Base-by-base conservation (phyloP, 208 protist species). In the Leishmania guyanensis region DNA sequence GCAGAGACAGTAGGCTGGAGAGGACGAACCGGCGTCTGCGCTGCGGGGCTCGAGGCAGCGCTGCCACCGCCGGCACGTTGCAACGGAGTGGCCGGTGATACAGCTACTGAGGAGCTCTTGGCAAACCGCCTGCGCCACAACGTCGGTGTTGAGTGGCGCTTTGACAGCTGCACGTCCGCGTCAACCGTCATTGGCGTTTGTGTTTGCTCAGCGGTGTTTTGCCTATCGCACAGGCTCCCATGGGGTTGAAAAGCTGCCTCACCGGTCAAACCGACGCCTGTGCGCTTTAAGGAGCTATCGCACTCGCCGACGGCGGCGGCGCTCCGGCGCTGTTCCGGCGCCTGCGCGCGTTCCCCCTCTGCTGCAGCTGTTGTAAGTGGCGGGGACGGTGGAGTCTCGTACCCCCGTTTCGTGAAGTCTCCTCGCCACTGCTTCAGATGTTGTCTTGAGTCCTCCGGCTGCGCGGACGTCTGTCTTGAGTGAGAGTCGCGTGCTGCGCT, bases 141-240 rank as follows among this genome's bases (percentile, higher is more conserved):
- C 53, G 8, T 43, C 26, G 26, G 36, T n/a, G 74, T 65, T 2
- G 48, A 9, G 17, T 50, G 62, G 48, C n/a, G 43, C 29, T n/a
- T 46, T 26, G 77, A 82, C 39, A 48, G 53, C 48, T 79, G 77
- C 36, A 68, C 22, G 39, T 82, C 77, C 73, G 82, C 77, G 73
- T 85, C 77, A 16, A 85, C 73, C 22, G 77, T 85, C 51, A 78
- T 75, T 46, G 82, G 26, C 8, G 77, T 82, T 16, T 82, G 82
- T 29, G 72, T 85, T 26, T 54, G 62, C 62, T 79, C 82, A 58
- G 79, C 78, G 43, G 77, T 72, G 2, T 82, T 65, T 12, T 54
- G 56, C 50, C 73, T 75, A 16, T 43, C 1, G 50, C 46, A 72
- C 12, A 79, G 43, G 46, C 77, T 75, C 36, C 43, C 53, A 64